phyloP scores from a whole-genome alignment of 225 moss, liverwort and hornwort genomes.

The Asterella californica region DNA sequence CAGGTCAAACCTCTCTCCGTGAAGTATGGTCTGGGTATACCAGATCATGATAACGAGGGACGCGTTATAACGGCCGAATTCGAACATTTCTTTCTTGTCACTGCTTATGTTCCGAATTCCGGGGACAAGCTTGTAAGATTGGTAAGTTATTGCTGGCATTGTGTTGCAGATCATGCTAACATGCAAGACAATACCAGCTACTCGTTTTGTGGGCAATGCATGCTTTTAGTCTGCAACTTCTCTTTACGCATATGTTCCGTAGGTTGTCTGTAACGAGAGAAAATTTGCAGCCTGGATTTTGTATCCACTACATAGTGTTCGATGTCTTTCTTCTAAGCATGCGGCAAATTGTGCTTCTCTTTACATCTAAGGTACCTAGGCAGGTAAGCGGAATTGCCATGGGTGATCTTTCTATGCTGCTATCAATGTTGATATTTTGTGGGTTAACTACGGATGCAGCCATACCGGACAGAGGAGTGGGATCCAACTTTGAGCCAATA shows the following conservation, averaged over 20 bases:
- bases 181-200: too few relatives aligned
- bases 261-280: too few relatives aligned
- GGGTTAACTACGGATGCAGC: slow-evolving; percentile 36
- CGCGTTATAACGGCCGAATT: slow-evolving; percentile 87
- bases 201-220: too few relatives aligned
- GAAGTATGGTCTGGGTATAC: slow-evolving; percentile 63
- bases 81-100: slow-evolving; percentile 63
- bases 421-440: background rate
- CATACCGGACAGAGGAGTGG: slow-evolving; percentile 82
- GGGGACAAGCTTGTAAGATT: slow-evolving; percentile 71
- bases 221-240: too few relatives aligned
- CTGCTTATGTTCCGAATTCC: slow-evolving; percentile 83
- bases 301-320: too few relatives aligned
- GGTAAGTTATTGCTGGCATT: slow-evolving; percentile 41
- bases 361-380: background rate
- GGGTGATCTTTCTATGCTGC: background rate
- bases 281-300: too few relatives aligned
- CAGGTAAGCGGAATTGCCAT: background rate
- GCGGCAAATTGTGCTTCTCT: too few relatives aligned
- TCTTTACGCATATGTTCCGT: too few relatives aligned
- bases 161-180: too few relatives aligned
- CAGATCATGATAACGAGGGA: slow-evolving; percentile 77
- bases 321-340: background rate
- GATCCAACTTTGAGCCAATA: slow-evolving; percentile 68
- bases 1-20: slow-evolving; percentile 83